Evolutionary conservation across 2,329 filamentous ascomycete species (phyloP), one percentile per base, ranked within the genome.

Genomic region (Epichloe uncinata): DNA sequence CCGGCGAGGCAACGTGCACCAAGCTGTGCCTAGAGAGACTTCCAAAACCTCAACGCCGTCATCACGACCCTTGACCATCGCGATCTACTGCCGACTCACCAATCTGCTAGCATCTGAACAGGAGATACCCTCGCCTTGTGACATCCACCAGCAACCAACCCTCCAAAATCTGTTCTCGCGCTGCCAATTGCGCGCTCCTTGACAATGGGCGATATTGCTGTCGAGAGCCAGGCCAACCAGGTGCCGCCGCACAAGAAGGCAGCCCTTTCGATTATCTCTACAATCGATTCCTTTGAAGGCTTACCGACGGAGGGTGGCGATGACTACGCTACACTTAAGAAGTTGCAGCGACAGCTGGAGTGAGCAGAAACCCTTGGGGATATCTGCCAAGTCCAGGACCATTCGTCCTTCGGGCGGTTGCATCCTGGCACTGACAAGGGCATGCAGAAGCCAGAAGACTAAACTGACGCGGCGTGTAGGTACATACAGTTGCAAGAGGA

Each of bases 401-500:
- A 13, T 36, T 16, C 8, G 12, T 3, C 35, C 13, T 35, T 26
- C 9, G 3, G 15, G 5, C 3, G 37, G n/a, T 22, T 41, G 11
- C 8, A 20, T 20, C 13, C 13, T 41, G 45, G 13, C 37, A 12
- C 18, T 2, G 4, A 47, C 9, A 22, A 18, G 6, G 15, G 11
- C 30, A 20, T 34, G 5, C 6, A 30, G n/a, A 6, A 30, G 26
- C 5, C 11, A 41, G 45, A 52, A 58, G 42, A 56, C 56, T 53
- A 50, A 47, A 41, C 63, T 69, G 55, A 55, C 50, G 35, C 50
- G 56, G 20, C 60, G 3, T 30, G 15, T 13, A 88, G 84, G 68
- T 87, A 95, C 69, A 95, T 97, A 66, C 88, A 96, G 70, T 78
- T 98, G 60, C 93, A 98, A 73, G 93, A 98, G 71, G 93, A 98